phyloP scores from a whole-genome alignment of 768 basidiomycete genomes.

The Albatrellus ellisii region DNA sequence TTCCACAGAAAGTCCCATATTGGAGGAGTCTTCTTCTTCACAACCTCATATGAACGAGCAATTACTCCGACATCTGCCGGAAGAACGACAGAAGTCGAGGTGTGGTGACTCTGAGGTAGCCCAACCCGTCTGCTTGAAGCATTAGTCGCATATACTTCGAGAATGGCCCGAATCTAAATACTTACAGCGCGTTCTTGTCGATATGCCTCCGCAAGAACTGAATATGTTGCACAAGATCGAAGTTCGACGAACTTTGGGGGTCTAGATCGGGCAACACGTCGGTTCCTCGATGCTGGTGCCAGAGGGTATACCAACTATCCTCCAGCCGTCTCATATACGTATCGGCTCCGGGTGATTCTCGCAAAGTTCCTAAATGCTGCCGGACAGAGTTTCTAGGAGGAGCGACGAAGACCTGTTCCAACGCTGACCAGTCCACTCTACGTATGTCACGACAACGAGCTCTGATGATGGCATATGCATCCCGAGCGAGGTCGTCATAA shows the following conservation, averaged over 20 bases:
- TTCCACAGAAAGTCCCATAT: constrained; percentile 70
- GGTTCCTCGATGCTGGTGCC: constrained; percentile 59
- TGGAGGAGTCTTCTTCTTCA: constrained; percentile 29
- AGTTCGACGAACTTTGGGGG: constrained; percentile 51
- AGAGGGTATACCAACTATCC: constrained; percentile 70
- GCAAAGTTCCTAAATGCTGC: constrained; percentile 47
- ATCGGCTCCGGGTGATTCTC: constrained; percentile 50
- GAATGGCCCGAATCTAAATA: constrained; percentile 10
- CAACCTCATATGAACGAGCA: constrained; percentile 33
- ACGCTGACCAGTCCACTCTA: constrained; percentile 56
- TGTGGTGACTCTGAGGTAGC: constrained; percentile 33
- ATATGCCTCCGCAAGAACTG: constrained; percentile 70
- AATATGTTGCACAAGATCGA: constrained; percentile 71
- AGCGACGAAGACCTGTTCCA: constrained; percentile 70
- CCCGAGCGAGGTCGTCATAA: constrained; percentile 80
- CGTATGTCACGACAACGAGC: constrained; percentile 54
- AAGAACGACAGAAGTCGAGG: constrained; percentile 22
- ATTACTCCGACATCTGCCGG: constrained; percentile 33
- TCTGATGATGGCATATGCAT: constrained; percentile 71
- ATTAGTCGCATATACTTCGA: constrained; percentile 4
- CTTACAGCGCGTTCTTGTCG: constrained; percentile 81
- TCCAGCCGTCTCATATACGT: constrained; percentile 70
- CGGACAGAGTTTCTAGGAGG: constrained; percentile 64
- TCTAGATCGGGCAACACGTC: constrained; percentile 58
- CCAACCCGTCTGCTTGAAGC: constrained; percentile 42